These are phyloP conservation scores for Volutella citrinella DNA, from an alignment of 2,329 filamentous ascomycete species.

Conservation along the genomic window DNA sequence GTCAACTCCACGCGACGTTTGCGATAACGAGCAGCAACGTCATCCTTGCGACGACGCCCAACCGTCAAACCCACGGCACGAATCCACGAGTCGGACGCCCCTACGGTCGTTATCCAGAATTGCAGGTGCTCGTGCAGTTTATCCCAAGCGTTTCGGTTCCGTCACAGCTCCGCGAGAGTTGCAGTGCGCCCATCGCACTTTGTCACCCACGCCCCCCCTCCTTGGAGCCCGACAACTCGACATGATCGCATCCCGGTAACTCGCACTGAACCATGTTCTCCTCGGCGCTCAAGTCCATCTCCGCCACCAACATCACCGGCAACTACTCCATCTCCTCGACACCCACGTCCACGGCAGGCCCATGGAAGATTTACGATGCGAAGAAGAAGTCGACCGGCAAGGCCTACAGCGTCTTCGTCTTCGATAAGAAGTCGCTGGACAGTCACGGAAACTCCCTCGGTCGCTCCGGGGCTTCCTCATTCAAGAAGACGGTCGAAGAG, in stretches of 20 bases:
- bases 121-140: too few species aligned
- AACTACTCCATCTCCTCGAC: conserved; percentile 82
- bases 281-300: conserved; percentile 89
- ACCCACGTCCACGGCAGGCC: conserved; percentile 76
- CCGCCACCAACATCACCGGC: conserved; percentile 81
- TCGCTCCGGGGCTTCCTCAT: conserved; percentile 52
- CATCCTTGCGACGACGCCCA: too few species aligned
- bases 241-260: conserved; percentile 29
- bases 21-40: too few species aligned
- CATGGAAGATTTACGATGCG: conserved; percentile 96
- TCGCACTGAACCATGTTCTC: too few species aligned
- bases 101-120: too few species aligned
- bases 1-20: conserved; percentile 21
- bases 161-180: too few species aligned
- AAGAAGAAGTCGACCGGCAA: conserved; percentile 96
- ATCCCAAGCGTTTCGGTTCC: too few species aligned
- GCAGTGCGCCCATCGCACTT: too few species aligned
- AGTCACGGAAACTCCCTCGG: conserved; percentile 41
- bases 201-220: conserved; percentile 1
- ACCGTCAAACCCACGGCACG: too few species aligned
- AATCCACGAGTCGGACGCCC: too few species aligned
- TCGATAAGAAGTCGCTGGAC: conserved; percentile 85
- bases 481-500: conserved; percentile 83
- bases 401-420: conserved; percentile 86
- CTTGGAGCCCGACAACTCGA: too few species aligned